phyloP scores from a whole-genome alignment of 148 eudicot genomes.

The Rhododendron ovatum region DNA sequence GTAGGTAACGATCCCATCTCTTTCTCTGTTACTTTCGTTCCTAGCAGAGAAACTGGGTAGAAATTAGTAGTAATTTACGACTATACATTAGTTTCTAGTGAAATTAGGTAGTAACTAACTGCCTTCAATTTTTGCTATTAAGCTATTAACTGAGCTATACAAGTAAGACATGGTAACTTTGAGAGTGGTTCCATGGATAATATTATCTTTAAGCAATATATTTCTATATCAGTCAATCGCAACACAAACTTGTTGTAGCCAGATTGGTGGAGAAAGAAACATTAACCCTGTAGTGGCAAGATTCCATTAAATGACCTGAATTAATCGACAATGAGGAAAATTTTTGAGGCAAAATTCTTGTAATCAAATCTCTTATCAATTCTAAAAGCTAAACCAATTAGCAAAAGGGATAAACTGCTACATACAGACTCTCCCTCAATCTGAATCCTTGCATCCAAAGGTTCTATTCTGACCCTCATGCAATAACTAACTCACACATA shows the following conservation, averaged over 20 bases:
- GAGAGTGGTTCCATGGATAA: neutral
- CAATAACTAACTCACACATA: neutral
- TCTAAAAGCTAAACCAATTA: neutral
- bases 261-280: neutral
- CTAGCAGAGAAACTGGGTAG: neutral
- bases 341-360: neutral
- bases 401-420: neutral
- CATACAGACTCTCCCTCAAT: neutral
- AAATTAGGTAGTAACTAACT: neutral
- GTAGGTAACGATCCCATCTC: constrained; percentile 55
- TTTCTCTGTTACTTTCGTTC: neutral
- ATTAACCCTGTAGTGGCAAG: neutral
- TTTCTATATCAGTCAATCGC: neutral
- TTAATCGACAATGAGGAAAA: neutral
- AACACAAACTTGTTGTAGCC: neutral
- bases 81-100: neutral
- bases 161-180: neutral
- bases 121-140: neutral
- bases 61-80: neutral
- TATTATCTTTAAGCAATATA: neutral
- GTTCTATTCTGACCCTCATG: neutral
- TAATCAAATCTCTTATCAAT: neutral
- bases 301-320: neutral
- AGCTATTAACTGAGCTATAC: neutral
- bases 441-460: neutral